Evolutionary conservation across 2,329 filamentous ascomycete genomes (phyloP), one percentile per base, ranked within the genome.

Genomic region (Ceratocystis colombiana): DNA sequence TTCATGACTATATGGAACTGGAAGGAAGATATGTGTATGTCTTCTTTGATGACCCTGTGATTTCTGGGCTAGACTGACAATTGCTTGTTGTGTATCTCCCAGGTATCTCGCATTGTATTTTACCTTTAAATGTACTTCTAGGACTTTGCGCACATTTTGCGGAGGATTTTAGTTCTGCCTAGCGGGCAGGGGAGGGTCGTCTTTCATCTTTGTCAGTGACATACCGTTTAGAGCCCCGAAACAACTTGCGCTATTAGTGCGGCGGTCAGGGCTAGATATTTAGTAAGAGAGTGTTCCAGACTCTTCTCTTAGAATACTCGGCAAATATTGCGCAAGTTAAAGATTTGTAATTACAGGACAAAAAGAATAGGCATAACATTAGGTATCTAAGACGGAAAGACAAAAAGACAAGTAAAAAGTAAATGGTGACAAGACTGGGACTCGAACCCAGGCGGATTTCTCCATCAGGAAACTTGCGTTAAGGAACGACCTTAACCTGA

Each of bases 401-500:
- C 17, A 5, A 48, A 62, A 37, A 7, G 25, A 22, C 3, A 59
- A 1, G 2, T 4, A 33, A 20, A 6, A 37, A 59, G 8, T 8
- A 15, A 2, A 7, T 53, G 20, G 8, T 68, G 66, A 66, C 66
- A 68, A 68, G 64, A 68, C 67, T 68, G 64, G 67, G 64, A 68
- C 64, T 64, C 67, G 64, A 68, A 66, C 67, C 67, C 64, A 66
- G 61, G 67, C 67, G 59, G 64, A 68, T 68, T 65, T 66, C 66
- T 68, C 59, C 66, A 68, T 68, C 64, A 66, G 59, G 64, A 68
- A 64, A 68, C 64, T 68, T 68, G 64, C 64, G 67, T 66, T 64
- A 68, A 66, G 67, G 61, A 68, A 68, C 61, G 67, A 72, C 73
- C 73, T 73, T 73, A 74, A 73, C 72, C 73, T 73, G 71, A 71